These are phyloP conservation scores for Cytospora paraplurivora DNA, from an alignment of 2,329 filamentous ascomycete species.

Conservation along the genomic window DNA sequence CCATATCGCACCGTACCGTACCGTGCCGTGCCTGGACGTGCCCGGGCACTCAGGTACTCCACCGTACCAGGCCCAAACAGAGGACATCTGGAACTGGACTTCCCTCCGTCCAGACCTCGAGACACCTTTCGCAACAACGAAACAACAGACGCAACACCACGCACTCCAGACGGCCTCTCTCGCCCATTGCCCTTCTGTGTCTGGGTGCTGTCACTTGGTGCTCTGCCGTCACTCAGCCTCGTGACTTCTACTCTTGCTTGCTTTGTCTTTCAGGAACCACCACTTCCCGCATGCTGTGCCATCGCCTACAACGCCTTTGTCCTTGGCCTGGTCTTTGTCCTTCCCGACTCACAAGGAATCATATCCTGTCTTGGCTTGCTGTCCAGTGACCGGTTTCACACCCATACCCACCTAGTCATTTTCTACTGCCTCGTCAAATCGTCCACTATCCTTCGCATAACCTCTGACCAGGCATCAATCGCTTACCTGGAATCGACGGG, in stretches of 20 bases:
- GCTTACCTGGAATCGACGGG: slow-evolving; percentile 11
- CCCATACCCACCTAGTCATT: slow-evolving; percentile 18
- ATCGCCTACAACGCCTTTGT: not conserved
- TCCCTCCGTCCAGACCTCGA: slow-evolving; percentile 39
- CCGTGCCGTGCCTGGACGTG: slow-evolving; percentile 4
- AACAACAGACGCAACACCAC: slow-evolving; percentile 12
- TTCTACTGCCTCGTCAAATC: slow-evolving; percentile 10
- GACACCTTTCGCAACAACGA: slow-evolving; percentile 45
- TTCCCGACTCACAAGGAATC: not conserved
- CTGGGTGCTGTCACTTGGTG: slow-evolving; percentile 15
- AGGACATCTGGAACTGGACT: slow-evolving; percentile 28
- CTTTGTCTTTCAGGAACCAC: slow-evolving; percentile 1
- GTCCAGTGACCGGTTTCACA: slow-evolving; percentile 21
- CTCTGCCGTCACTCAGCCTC: slow-evolving; percentile 11
- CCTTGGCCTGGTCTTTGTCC: too few relatives aligned
- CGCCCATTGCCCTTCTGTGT: slow-evolving; percentile 10
- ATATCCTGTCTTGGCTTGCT: slow-evolving; percentile 15
- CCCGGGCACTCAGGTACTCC: too few relatives aligned
- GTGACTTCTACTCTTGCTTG: slow-evolving; percentile 13
- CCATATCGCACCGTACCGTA: not conserved
- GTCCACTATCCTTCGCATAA: slow-evolving; percentile 15
- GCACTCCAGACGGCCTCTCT: slow-evolving; percentile 7
- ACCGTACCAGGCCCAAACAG: slow-evolving; percentile 17
- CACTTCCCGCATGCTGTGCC: too few relatives aligned
- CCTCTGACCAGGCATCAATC: slow-evolving; percentile 19